These are phyloP conservation scores for Fusarium sublunatum DNA, from an alignment of 2,329 filamentous ascomycete species.

Conservation along the genomic window DNA sequence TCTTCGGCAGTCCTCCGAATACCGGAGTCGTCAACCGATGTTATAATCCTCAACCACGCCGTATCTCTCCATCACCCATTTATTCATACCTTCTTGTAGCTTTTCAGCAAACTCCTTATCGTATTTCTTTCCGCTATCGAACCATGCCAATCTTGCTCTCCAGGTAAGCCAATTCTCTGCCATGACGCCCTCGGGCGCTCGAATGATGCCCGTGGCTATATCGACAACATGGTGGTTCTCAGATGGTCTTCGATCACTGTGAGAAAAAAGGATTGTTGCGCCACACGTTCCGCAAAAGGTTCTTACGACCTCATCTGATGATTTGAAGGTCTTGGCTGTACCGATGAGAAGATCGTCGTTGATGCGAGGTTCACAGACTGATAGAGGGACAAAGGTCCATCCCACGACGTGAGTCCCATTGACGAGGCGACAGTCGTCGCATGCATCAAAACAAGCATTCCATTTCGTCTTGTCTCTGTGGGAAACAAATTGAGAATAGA, in stretches of 20 bases:
- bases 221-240: slow-evolving; percentile 54
- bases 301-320: slow-evolving; percentile 53
- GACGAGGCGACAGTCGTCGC: slow-evolving; percentile 58
- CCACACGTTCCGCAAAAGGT: slow-evolving; percentile 61
- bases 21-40: slow-evolving; percentile 42
- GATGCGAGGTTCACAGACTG: slow-evolving; percentile 52
- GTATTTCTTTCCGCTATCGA: slow-evolving; percentile 51
- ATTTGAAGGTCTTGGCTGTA: slow-evolving; percentile 57
- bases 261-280: slow-evolving; percentile 56
- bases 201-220: slow-evolving; percentile 57
- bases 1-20: slow-evolving; percentile 36
- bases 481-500: slow-evolving; percentile 51
- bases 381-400: slow-evolving; percentile 58
- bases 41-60: slow-evolving; percentile 48
- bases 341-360: slow-evolving; percentile 53
- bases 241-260: slow-evolving; percentile 43
- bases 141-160: slow-evolving; percentile 53
- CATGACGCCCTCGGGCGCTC: slow-evolving; percentile 57
- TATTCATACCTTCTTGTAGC: slow-evolving; percentile 52
- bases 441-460: slow-evolving; percentile 56
- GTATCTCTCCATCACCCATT: slow-evolving; percentile 53
- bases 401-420: slow-evolving; percentile 55
- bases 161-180: slow-evolving; percentile 61
- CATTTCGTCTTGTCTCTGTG: slow-evolving; percentile 56
- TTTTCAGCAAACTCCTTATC: slow-evolving; percentile 52